Evolutionary conservation across 2,329 filamentous ascomycete genomes (phyloP).

Genomic region (Fusarium floridanum): DNA sequence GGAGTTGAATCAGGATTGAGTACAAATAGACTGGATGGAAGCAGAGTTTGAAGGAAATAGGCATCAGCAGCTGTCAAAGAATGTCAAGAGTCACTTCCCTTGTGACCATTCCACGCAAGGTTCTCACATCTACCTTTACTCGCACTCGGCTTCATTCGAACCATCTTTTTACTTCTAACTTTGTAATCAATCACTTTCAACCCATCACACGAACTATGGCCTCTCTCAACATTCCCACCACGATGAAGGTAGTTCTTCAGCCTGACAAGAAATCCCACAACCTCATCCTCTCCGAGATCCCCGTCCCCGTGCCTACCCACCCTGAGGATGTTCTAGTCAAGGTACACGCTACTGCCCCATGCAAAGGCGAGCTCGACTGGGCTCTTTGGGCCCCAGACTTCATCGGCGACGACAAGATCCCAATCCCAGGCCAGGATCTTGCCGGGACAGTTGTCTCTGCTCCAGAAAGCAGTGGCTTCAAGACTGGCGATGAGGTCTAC

Average conservation of each 20-base stretch:
- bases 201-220: slow-evolving; percentile 12
- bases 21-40: not conserved
- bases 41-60: not conserved
- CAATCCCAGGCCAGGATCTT: slow-evolving; percentile 54
- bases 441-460: slow-evolving; percentile 53
- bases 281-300: slow-evolving; percentile 19
- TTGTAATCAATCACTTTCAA: not conserved
- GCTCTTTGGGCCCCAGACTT: slow-evolving; percentile 36
- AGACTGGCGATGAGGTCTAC: slow-evolving; percentile 27
- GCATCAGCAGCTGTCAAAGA: not conserved
- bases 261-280: slow-evolving; percentile 29
- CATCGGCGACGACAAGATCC: slow-evolving; percentile 38
- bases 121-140: not conserved
- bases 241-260: slow-evolving; percentile 33
- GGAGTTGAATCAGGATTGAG: not conserved
- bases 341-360: slow-evolving; percentile 50
- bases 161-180: not conserved
- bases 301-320: slow-evolving; percentile 34
- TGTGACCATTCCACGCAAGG: not conserved
- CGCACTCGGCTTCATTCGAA: not conserved
- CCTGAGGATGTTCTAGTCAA: slow-evolving; percentile 49
- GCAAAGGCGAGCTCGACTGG: slow-evolving; percentile 52
- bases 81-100: not conserved
- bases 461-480: slow-evolving; percentile 42
- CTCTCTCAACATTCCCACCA: not conserved